phyloP scores from a whole-genome alignment of 1,139 yeast species.

The Lodderomyces jiufengensis region DNA sequence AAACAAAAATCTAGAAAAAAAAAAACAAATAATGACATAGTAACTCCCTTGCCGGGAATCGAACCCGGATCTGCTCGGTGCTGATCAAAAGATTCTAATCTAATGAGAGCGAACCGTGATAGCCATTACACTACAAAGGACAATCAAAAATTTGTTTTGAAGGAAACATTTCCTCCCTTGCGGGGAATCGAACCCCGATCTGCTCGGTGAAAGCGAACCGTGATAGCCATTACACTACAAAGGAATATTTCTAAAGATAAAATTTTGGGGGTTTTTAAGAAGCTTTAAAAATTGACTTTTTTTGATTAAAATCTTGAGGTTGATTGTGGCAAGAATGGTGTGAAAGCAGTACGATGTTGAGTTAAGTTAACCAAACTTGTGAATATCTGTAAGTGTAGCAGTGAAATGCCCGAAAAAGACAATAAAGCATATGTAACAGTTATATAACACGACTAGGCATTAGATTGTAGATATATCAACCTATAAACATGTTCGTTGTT shows the following conservation, averaged over 20 bases:
- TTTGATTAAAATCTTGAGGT: too few relatives aligned
- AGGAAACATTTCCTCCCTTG: slow-evolving; percentile 8
- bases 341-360: too few relatives aligned
- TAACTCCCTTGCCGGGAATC: slow-evolving; percentile 10
- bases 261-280: not conserved
- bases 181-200: slow-evolving; percentile 12
- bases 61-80: slow-evolving; percentile 11
- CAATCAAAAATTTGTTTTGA: too few relatives aligned
- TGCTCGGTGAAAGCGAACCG: slow-evolving; percentile 12
- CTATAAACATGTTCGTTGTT: too few relatives aligned
- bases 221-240: slow-evolving; percentile 11
- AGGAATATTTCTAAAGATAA: slow-evolving; percentile 2
- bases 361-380: too few relatives aligned
- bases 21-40: not conserved
- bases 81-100: too few relatives aligned
- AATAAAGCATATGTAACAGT: too few relatives aligned
- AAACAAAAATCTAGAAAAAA: slow-evolving; percentile 2
- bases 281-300: not conserved
- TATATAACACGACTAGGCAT: too few relatives aligned
- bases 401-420: too few relatives aligned
- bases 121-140: slow-evolving; percentile 11
- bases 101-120: slow-evolving; percentile 10
- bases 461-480: too few relatives aligned
- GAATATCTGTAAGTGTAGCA: too few relatives aligned
- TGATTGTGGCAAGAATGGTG: too few relatives aligned